Evolutionary conservation across 2,329 filamentous ascomycete species (phyloP).

Genomic region (Aspergillus tamarii): DNA sequence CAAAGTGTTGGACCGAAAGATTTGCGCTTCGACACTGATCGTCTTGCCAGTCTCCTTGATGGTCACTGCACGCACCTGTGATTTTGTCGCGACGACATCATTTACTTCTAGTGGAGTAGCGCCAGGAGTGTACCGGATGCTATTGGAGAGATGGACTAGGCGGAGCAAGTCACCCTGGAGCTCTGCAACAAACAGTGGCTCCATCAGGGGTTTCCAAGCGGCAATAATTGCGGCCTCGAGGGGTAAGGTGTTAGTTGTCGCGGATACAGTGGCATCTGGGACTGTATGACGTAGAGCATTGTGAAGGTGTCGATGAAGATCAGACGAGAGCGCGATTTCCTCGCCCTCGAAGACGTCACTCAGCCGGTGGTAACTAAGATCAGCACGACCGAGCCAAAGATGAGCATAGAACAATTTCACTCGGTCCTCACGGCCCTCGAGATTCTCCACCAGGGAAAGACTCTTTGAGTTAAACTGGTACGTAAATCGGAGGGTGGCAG

Average conservation of each 20-base stretch:
- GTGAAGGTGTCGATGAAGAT: neutral
- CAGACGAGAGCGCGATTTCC: neutral
- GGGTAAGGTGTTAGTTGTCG: neutral
- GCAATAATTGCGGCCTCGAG: conserved; percentile 13
- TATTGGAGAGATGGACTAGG: conserved; percentile 23
- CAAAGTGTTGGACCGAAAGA: neutral
- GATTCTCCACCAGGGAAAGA: neutral
- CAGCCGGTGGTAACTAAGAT: neutral
- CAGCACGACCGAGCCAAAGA: neutral
- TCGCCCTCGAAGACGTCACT: neutral
- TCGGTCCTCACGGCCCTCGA: neutral
- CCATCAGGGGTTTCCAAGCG: conserved; percentile 20
- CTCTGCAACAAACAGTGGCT: conserved; percentile 11
- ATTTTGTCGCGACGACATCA: conserved; percentile 17
- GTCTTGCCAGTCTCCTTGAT: conserved; percentile 17
- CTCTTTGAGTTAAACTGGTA: neutral
- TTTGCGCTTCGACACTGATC: conserved; percentile 14
- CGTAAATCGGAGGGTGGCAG: neutral
- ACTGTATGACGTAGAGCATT: neutral
- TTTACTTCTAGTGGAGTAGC: conserved; percentile 15
- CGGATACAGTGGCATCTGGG: conserved; percentile 14
- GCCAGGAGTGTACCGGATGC: conserved; percentile 15
- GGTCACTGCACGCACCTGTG: conserved; percentile 17
- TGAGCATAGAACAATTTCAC: neutral
- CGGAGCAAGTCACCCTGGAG: conserved; percentile 20